Evolutionary conservation across 1,284 basidiomycete genomes (phyloP).

Genomic region (Irpex lacteus): DNA sequence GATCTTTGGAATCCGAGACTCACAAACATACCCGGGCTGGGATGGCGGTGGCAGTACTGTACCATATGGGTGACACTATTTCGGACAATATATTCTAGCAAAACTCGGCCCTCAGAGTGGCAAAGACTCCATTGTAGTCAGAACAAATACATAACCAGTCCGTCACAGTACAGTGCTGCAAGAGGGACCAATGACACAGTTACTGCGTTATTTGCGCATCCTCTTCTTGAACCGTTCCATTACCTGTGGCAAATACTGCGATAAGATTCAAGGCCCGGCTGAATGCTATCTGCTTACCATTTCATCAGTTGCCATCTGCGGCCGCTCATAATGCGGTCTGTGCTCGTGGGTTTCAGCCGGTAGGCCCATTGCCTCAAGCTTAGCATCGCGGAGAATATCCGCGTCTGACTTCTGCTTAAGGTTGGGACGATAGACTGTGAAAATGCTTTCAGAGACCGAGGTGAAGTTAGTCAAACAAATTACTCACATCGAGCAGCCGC

Average conservation of each 20-base stretch:
- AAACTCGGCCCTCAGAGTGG: no score
- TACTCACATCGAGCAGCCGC: slow-evolving; percentile 81
- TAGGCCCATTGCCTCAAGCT: slow-evolving; percentile 78
- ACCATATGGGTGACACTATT: no score
- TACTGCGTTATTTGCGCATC: slow-evolving; percentile 61
- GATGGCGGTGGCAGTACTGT: no score
- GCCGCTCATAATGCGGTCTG: slow-evolving; percentile 51
- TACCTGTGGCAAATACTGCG: slow-evolving; percentile 54
- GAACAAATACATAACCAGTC: no score
- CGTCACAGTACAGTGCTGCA: no score
- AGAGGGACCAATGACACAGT: no score
- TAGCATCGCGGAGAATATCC: slow-evolving; percentile 83
- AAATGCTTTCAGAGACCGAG: neutral
- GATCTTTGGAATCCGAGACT: no score
- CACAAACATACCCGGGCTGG: no score
- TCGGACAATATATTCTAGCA: no score
- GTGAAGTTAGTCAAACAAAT: neutral
- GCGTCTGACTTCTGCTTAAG: slow-evolving; percentile 79
- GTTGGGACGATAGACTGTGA: slow-evolving; percentile 78
- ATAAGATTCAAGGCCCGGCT: neutral
- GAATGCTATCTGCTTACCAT: slow-evolving; percentile 47
- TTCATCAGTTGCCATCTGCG: slow-evolving; percentile 89
- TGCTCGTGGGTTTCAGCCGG: slow-evolving; percentile 50
- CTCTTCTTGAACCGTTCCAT: slow-evolving; percentile 88
- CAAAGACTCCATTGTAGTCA: no score